These are phyloP conservation scores for Byssoonygena ceratinophila DNA, from an alignment of 2,329 filamentous ascomycete genomes.

Conservation along the genomic window DNA sequence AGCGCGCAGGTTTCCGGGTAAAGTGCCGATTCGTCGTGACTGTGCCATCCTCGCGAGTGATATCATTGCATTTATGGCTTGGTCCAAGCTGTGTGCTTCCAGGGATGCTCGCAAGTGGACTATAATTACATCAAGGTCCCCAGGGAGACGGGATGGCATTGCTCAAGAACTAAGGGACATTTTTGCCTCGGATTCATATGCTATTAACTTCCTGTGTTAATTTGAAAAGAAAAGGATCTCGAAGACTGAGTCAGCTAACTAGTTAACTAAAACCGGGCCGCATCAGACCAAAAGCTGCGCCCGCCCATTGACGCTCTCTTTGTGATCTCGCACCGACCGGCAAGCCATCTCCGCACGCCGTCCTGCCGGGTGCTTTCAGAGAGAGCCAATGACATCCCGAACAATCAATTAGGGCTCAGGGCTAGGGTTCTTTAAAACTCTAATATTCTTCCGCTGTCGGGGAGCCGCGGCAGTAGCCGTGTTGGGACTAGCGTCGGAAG, in stretches of 20 bases:
- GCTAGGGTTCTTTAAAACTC: slow-evolving; percentile 4
- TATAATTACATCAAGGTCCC: neutral
- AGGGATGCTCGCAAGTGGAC: neutral
- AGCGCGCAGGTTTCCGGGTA: neutral
- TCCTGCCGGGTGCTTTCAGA: too few relatives aligned
- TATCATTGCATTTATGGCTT: neutral
- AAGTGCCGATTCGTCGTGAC: neutral
- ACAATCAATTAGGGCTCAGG: slow-evolving; percentile 9
- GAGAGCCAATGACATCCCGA: too few relatives aligned
- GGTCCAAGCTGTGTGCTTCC: neutral
- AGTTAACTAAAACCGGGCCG: too few relatives aligned
- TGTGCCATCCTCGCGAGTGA: neutral
- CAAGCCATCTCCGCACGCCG: too few relatives aligned
- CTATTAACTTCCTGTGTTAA: neutral
- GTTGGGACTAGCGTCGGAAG: slow-evolving; percentile 6
- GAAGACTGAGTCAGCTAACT: too few relatives aligned
- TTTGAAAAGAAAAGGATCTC: too few relatives aligned
- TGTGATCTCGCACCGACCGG: too few relatives aligned
- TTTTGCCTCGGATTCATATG: slow-evolving; percentile 11
- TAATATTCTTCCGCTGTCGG: neutral
- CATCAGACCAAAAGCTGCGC: too few relatives aligned
- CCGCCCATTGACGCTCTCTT: too few relatives aligned
- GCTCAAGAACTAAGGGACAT: too few relatives aligned
- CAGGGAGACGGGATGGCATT: neutral
- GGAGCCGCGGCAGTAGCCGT: neutral